Conservation (phyloP, 768 basidiomycete species). For the Russula ochroleuca region DNA sequence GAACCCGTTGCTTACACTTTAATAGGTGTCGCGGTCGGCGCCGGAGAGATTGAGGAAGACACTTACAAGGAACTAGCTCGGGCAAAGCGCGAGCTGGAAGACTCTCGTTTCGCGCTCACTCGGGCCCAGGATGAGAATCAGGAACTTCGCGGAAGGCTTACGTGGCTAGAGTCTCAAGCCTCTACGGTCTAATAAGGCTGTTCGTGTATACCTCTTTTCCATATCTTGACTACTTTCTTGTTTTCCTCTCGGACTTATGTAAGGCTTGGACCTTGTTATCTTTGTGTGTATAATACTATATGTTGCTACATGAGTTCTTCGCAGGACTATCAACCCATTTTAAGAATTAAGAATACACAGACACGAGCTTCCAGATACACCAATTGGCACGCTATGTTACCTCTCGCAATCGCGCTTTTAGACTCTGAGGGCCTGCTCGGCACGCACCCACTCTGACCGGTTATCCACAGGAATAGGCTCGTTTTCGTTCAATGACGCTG, state of each 20-base stretch:
- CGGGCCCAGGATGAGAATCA: constrained; percentile 51
- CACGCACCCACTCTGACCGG: constrained; percentile 40
- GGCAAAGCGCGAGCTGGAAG: constrained; percentile 47
- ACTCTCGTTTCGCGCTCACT: constrained; percentile 42
- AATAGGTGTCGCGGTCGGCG: constrained; percentile 69
- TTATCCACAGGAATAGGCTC: constrained; percentile 52
- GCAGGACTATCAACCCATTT: neutral
- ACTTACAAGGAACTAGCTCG: constrained; percentile 45
- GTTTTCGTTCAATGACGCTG: constrained; percentile 44
- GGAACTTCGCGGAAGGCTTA: constrained; percentile 35
- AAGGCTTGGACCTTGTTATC: neutral
- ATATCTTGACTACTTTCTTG: neutral
- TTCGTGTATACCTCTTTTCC: neutral
- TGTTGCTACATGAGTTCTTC: neutral
- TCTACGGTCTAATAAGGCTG: neutral
- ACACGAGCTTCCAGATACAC: neutral
- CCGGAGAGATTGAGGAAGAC: constrained; percentile 64
- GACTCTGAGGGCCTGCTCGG: constrained; percentile 18
- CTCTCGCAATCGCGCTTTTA: neutral
- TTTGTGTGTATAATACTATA: neutral
- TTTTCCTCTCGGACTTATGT: neutral
- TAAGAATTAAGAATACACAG: neutral
- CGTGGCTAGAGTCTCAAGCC: constrained; percentile 10
- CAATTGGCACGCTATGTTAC: neutral
- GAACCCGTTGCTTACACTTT: constrained; percentile 36